Conservation (phyloP, 2,329 filamentous ascomycete genomes). For the Eutypella sp. region DNA sequence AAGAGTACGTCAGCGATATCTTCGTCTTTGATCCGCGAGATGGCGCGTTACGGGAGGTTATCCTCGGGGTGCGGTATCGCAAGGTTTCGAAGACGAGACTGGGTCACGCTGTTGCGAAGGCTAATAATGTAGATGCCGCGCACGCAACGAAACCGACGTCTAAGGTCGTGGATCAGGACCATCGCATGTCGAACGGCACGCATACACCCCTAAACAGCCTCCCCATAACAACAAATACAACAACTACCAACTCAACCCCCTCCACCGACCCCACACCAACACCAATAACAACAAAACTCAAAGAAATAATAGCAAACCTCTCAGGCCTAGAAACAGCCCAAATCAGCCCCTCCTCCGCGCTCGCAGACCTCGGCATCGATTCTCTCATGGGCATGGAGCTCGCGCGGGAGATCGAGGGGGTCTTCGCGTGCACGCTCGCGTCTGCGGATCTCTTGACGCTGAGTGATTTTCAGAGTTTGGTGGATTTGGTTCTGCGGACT, state of each 20-base stretch:
- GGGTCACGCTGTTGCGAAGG: slow-evolving; percentile 22
- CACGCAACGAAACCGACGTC: neutral
- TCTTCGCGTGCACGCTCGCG: slow-evolving; percentile 29
- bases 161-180: neutral
- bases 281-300: slow-evolving; percentile 7
- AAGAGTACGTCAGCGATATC: slow-evolving; percentile 26
- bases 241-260: neutral
- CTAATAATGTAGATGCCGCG: slow-evolving; percentile 11
- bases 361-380: slow-evolving; percentile 42
- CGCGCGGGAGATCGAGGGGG: slow-evolving; percentile 32
- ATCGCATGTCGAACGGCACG: neutral
- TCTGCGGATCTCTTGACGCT: slow-evolving; percentile 24
- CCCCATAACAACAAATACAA: neutral
- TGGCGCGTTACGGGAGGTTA: slow-evolving; percentile 25
- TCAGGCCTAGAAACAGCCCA: slow-evolving; percentile 31
- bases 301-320: slow-evolving; percentile 17
- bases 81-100: slow-evolving; percentile 23
- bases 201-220: neutral
- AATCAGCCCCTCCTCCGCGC: slow-evolving; percentile 26
- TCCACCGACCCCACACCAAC: slow-evolving; percentile 3
- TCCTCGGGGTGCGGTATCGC: slow-evolving; percentile 28
- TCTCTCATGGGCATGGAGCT: slow-evolving; percentile 46
- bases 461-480: slow-evolving; percentile 23
- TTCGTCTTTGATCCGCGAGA: slow-evolving; percentile 29
- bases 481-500: slow-evolving; percentile 14